These are phyloP conservation scores for Hyphopichia fennica DNA, from an alignment of 1,139 yeast genomes.

Conservation along the genomic window DNA sequence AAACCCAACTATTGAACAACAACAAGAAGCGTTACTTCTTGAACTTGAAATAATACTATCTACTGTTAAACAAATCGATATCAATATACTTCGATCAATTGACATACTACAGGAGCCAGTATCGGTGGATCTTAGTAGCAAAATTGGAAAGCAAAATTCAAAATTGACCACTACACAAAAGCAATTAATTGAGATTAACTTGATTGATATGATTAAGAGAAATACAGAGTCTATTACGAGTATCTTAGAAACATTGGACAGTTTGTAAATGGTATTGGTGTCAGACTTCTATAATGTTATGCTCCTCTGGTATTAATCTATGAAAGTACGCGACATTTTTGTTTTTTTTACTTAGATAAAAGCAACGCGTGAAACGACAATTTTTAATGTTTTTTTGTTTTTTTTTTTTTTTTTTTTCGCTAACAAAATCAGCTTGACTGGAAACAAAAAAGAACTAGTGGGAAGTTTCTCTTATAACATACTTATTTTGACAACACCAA, in stretches of 20 bases:
- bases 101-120: conserved; percentile 14
- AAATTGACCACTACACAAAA: background rate
- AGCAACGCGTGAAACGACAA: background rate
- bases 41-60: conserved; percentile 35
- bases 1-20: conserved; percentile 2
- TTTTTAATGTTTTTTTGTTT: background rate
- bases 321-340: background rate
- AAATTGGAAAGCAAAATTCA: background rate
- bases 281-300: no score
- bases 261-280: no score
- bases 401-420: background rate
- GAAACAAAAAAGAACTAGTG: background rate
- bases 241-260: conserved; percentile 14
- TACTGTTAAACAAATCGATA: conserved; percentile 31
- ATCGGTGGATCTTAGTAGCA: background rate
- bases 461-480: background rate
- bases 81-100: conserved; percentile 25
- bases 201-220: conserved; percentile 13
- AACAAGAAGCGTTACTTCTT: conserved; percentile 25
- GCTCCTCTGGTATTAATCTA: no score
- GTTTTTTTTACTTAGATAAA: no score
- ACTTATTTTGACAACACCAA: background rate
- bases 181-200: conserved; percentile 9
- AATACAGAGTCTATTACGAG: conserved; percentile 14
- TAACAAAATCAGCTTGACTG: no score